Percentiles rank a stretch among this genome's conserved stretches.
phyloP scores from a whole-genome alignment of 768 basidiomycete species.

The Hemileccinum rubropunctum region DNA sequence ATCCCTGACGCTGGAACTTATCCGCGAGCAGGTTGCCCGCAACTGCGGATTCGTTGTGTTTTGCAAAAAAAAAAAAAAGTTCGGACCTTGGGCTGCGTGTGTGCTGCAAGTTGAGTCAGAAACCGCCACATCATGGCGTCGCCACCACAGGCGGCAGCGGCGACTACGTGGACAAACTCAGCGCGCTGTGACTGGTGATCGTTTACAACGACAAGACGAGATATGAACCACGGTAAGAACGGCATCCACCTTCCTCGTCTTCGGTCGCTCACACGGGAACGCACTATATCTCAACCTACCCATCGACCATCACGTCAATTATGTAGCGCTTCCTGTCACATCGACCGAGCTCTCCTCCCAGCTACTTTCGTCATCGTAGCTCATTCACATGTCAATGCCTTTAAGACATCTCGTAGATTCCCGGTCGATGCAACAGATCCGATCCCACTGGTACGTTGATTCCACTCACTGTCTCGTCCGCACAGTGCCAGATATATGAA shows the following conservation, averaged over 20 bases:
- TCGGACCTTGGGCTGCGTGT: background rate
- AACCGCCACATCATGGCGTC: background rate
- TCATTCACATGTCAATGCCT: slow-evolving; percentile 41
- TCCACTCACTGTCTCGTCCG: background rate
- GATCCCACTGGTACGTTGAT: slow-evolving; percentile 35
- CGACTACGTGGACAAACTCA: slow-evolving; percentile 16
- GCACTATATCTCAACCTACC: background rate
- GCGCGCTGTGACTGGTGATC: background rate
- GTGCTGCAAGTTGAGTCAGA: background rate
- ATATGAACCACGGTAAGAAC: background rate
- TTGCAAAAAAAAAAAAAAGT: too few relatives aligned
- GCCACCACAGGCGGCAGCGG: slow-evolving; percentile 1
- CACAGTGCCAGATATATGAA: background rate
- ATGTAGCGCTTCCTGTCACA: slow-evolving; percentile 39
- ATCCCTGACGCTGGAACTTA: slow-evolving; percentile 1
- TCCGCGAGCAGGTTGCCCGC: background rate
- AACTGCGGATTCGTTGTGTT: background rate
- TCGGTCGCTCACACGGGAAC: slow-evolving; percentile 17
- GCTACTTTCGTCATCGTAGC: slow-evolving; percentile 45
- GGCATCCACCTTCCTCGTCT: slow-evolving; percentile 2
- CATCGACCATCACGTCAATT: slow-evolving; percentile 21
- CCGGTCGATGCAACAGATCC: slow-evolving; percentile 38
- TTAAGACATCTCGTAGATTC: slow-evolving; percentile 25
- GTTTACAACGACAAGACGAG: slow-evolving; percentile 1
- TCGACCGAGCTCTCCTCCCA: slow-evolving; percentile 38